Base-by-base conservation (phyloP, 2,329 filamentous ascomycete species). In the Scleromitrula shiraiana region DNA sequence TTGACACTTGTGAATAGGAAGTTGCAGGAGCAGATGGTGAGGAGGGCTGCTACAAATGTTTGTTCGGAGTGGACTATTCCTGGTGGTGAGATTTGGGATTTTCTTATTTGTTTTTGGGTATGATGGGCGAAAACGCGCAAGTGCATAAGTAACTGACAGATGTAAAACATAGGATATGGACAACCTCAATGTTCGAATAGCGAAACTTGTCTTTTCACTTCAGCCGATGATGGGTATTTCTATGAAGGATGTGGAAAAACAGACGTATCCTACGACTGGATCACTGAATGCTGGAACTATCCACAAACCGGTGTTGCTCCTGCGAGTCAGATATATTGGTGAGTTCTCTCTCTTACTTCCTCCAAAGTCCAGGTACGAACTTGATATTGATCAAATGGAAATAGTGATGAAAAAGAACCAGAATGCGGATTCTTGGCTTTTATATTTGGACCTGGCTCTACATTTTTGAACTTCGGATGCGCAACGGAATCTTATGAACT, bases 41-140 rank as follows among this genome's bases (percentile, higher is more conserved):
- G 50, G 43, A 58, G 46, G 24, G 48, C 30, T 17, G 24, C 49
- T 12, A 54, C 53, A 1, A 58, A 55, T 50, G 36, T 41, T 17
- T 59, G 56, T 46, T 47, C 51, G n/a, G 54, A 59, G 35, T 59
- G 57, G 56, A 56, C 56, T 2, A 55, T 58, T 23, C 54, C 51
- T 20, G 56, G 56, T 38, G 51, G 53, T 49, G 22, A 4, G 42
- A n/a, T n/a, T n/a, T n/a, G n/a, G n/a, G n/a, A n/a, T n/a, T n/a
- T n/a, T n/a, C n/a, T n/a, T n/a, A n/a, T n/a, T n/a, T 51, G 35
- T 26, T 46, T n/a, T 5, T 22, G 26, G 10, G 6, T 10, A 22
- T 6, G 0, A 14, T 39, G 14, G n/a, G 26, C 15, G 15, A n/a
- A 22, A 4, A 40, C n/a, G n/a, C n/a, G n/a, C n/a, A n/a, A n/a